Evolutionary conservation across 2,329 filamentous ascomycete species (phyloP).

Genomic region (Capronia epimyces): DNA sequence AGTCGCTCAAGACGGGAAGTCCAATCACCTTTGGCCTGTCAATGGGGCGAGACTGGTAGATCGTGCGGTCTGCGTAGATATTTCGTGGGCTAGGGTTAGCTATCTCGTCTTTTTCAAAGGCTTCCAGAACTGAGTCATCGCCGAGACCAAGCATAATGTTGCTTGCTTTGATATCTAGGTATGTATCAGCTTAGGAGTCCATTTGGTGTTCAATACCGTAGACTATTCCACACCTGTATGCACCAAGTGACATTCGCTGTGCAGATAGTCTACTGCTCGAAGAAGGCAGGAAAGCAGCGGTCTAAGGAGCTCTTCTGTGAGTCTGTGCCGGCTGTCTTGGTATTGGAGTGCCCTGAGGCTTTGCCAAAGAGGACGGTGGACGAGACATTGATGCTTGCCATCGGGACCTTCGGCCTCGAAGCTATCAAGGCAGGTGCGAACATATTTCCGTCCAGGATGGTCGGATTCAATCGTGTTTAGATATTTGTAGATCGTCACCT

Average conservation of each 20-base stretch:
- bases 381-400: slow-evolving; percentile 35
- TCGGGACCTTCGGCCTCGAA: slow-evolving; percentile 33
- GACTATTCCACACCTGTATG: slow-evolving; percentile 29
- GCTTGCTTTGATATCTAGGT: slow-evolving; percentile 31
- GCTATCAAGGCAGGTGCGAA: slow-evolving; percentile 71
- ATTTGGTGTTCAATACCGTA: slow-evolving; percentile 4
- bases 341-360: too few species aligned
- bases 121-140: slow-evolving; percentile 30
- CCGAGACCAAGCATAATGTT: slow-evolving; percentile 33
- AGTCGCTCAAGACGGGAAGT: too few species aligned
- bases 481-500: too few species aligned
- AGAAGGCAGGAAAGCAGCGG: slow-evolving; percentile 15
- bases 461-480: slow-evolving; percentile 35
- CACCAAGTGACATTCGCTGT: slow-evolving; percentile 25
- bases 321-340: too few species aligned
- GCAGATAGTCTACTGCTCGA: slow-evolving; percentile 31
- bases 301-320: too few species aligned
- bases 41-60: slow-evolving; percentile 27
- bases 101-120: slow-evolving; percentile 31
- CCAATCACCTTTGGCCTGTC: too few species aligned
- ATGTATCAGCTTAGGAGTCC: slow-evolving; percentile 2
- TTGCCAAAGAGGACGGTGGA: slow-evolving; percentile 19
- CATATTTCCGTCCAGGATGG: slow-evolving; percentile 87
- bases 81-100: slow-evolving; percentile 28
- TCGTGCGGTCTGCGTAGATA: slow-evolving; percentile 28